Evolutionary conservation across 2,329 filamentous ascomycete genomes (phyloP), one percentile per base, ranked within the genome.

Genomic region (Harringtonia lauricola): DNA sequence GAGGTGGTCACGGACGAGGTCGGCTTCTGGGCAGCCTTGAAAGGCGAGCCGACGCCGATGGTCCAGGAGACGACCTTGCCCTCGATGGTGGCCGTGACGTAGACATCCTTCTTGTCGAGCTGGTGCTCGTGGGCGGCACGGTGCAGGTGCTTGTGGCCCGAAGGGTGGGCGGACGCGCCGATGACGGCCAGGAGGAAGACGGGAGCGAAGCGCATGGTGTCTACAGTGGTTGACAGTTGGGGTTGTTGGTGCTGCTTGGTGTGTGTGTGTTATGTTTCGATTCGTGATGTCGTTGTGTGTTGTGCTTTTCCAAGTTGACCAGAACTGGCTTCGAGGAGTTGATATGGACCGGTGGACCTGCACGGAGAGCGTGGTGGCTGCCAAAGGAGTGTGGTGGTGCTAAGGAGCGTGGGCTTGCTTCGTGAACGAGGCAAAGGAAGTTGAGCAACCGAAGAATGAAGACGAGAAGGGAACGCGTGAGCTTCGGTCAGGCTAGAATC

Each of bases 131-230:
- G 52, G 39, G 48, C 48, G 30, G 49, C 51, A 42, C 57, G 58
- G 54, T 64, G 60, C 18, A 54, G 43, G 50, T 61, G 60, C 43
- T 50, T 70, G 41, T 61, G 59, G 43, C 55, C 57, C 4, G 59
- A 61, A 6, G 61, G 60, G 51, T 59, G 58, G 15, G 59, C 61
- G 9, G 55, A 51, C 21, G 49, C 60, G 44, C 56, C 56, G 42
- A 59, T 44, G 46, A 55, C 57, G 54, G 58, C 56, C 36, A 59
- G 50, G 29, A 62, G 50, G 36, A 62, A 46, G 34, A 61, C 43
- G 17, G 52, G 47, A n/a, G 52, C 34, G 28, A 57, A 47, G 46
- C 52, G 55, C 52, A 54, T 54, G 18, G 24, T 51, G 41, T 13
- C 28, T 34, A 4, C 40, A 18, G 2, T 19, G n/a, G n/a, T n/a